Evolutionary conservation across 139 green algal genomes (phyloP).

Genomic region (Astrephomene gubernaculifera): DNA sequence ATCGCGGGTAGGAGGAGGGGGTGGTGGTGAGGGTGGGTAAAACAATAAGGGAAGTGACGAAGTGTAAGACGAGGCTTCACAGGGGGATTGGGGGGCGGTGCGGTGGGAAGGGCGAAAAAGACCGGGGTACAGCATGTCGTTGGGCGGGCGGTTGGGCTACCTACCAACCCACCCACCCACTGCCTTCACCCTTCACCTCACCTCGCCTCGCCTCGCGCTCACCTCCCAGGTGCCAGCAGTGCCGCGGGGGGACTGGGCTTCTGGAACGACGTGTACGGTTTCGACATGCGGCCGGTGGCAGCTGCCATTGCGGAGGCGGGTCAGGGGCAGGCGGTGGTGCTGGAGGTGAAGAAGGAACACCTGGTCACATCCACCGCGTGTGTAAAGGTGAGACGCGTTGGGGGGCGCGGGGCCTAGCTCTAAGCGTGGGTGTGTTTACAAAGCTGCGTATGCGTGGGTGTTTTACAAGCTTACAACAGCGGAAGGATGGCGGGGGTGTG

Average conservation of each 20-base stretch:
- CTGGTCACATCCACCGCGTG: conserved; percentile 57
- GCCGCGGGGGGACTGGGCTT: conserved; percentile 31
- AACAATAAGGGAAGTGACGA: conserved; percentile 6
- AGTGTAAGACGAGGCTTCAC: background rate
- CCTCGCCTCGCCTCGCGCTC: background rate
- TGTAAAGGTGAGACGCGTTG: conserved; percentile 41
- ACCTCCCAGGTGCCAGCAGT: conserved; percentile 16
- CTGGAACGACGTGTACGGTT: conserved; percentile 89
- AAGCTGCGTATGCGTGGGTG: too few relatives aligned
- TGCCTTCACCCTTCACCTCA: background rate
- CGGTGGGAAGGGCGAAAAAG: background rate
- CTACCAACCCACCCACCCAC: background rate
- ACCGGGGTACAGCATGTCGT: background rate
- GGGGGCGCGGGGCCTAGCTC: too few relatives aligned
- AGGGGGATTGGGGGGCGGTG: background rate
- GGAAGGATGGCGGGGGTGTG: too few relatives aligned
- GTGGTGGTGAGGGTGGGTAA: conserved; percentile 85
- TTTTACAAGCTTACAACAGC: too few relatives aligned
- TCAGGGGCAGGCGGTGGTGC: conserved; percentile 63
- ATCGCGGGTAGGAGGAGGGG: conserved; percentile 74
- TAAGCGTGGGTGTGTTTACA: too few relatives aligned
- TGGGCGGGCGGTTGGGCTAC: background rate
- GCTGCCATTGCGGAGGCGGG: conserved; percentile 58
- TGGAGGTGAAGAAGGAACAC: conserved; percentile 63
- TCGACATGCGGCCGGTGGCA: conserved; percentile 83